Evolutionary conservation across 192 early-diverging fungal genomes (phyloP).

Genomic region (Linnemannia zychae): DNA sequence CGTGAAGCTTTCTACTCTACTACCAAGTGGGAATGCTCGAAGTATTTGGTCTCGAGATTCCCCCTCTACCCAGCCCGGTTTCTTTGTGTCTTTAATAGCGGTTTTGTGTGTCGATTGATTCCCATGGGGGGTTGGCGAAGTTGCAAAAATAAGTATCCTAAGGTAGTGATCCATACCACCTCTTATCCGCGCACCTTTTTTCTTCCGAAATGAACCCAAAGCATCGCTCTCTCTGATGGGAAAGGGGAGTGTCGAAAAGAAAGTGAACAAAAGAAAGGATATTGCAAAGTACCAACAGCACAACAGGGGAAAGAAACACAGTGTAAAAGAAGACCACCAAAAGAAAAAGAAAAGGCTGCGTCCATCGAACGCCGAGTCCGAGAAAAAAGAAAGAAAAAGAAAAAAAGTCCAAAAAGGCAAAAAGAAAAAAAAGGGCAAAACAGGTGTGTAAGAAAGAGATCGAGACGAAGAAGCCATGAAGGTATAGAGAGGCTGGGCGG

Average conservation of each 20-base stretch:
- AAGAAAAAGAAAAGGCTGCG: conserved; percentile 13
- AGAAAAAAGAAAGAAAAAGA: conserved; percentile 1
- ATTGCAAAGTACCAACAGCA: conserved; percentile 17
- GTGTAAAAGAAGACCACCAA: neutral
- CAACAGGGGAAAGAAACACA: conserved; percentile 19
- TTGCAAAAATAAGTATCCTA: neutral
- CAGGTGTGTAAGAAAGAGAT: neutral
- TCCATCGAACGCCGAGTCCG: neutral
- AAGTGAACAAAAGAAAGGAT: conserved; percentile 5
- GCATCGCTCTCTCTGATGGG: conserved; percentile 11
- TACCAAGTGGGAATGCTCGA: neutral
- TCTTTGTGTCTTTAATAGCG: conserved; percentile 43
- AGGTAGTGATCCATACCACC: neutral
- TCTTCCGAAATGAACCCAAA: neutral
- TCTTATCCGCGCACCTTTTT: conserved; percentile 14
- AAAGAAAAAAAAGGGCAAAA: conserved; percentile 22
- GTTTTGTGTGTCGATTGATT: neutral
- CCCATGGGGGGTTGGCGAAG: conserved; percentile 29
- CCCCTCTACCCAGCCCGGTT: conserved; percentile 28
- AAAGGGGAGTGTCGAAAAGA: neutral
- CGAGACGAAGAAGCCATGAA: neutral
- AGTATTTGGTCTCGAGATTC: conserved; percentile 45
- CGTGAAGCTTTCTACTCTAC: conserved; percentile 36
- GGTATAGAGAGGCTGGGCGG: conserved; percentile 7
- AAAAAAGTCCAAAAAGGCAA: conserved; percentile 12